Evolutionary conservation across 2,329 filamentous ascomycete species (phyloP).

Genomic region (Cercospora sp.): DNA sequence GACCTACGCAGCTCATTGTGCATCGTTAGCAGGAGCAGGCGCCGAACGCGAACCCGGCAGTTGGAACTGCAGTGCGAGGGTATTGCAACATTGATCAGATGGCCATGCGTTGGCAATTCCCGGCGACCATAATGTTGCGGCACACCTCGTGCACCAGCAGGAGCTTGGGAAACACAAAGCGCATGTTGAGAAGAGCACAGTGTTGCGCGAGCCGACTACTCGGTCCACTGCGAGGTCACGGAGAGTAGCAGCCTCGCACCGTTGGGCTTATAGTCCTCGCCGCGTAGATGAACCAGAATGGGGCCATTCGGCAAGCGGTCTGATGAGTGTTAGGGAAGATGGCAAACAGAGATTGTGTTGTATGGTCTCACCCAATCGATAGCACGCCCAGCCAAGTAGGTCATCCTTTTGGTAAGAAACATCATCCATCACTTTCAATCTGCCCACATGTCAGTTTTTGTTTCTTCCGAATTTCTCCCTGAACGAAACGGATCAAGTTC

Average conservation of each 20-base stretch:
- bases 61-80: not conserved
- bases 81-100: not conserved
- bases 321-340: not conserved
- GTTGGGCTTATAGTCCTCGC: conserved; percentile 65
- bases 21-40: not conserved
- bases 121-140: not conserved
- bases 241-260: conserved; percentile 69
- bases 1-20: not conserved
- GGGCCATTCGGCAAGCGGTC: conserved; percentile 76
- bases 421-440: conserved; percentile 85
- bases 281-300: conserved; percentile 73
- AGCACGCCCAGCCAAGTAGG: conserved; percentile 83
- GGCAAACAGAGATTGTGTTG: not conserved
- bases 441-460: conserved; percentile 34
- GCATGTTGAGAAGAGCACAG: conserved; percentile 6
- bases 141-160: not conserved
- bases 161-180: not conserved
- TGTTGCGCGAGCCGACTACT: not conserved
- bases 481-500: not conserved
- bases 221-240: not conserved
- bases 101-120: not conserved
- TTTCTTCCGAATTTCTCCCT: not conserved
- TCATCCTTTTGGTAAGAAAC: conserved; percentile 69
- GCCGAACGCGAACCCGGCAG: not conserved
- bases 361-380: conserved; percentile 58